Percentiles rank a stretch among this genome's conserved stretches.
Evolutionary conservation across 2,329 filamentous ascomycete genomes (phyloP).

Genomic region (Endothia cerciana): DNA sequence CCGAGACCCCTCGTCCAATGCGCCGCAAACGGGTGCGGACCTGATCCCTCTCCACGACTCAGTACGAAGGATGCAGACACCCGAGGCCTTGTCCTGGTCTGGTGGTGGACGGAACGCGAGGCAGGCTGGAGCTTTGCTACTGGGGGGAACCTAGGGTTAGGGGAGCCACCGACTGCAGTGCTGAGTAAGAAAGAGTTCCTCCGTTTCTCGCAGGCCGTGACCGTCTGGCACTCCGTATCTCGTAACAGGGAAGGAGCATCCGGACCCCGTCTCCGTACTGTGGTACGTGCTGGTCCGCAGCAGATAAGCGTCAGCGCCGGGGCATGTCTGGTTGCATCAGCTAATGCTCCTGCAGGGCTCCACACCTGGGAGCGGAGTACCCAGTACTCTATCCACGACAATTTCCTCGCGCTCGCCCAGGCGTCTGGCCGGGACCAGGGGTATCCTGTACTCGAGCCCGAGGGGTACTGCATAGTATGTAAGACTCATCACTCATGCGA

Average conservation of each 20-base stretch:
- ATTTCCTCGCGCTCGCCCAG: no score
- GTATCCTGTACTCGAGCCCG: not conserved
- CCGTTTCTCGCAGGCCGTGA: not conserved
- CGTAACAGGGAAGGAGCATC: not conserved
- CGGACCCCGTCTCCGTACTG: not conserved
- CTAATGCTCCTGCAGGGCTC: conserved; percentile 11
- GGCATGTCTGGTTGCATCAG: conserved; percentile 10
- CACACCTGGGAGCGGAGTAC: conserved; percentile 2
- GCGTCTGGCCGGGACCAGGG: not conserved
- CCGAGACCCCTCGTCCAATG: not conserved
- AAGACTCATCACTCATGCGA: conserved; percentile 6
- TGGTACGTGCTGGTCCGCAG: not conserved
- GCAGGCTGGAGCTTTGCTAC: not conserved
- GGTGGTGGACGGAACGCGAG: not conserved
- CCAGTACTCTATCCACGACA: not conserved
- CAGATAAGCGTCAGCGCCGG: conserved; percentile 9
- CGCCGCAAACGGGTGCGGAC: not conserved
- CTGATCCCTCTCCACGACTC: not conserved
- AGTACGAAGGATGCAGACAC: not conserved
- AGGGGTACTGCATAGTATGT: not conserved
- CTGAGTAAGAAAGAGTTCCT: not conserved
- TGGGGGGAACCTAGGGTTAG: not conserved
- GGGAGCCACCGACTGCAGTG: no score
- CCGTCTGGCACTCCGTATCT: not conserved
- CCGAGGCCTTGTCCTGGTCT: no score